A percentile compares a stretch with the other conserved stretches of the same genome.
Evolutionary conservation across 148 eudicot species (phyloP).

Genomic region (Bassia scoparia): DNA sequence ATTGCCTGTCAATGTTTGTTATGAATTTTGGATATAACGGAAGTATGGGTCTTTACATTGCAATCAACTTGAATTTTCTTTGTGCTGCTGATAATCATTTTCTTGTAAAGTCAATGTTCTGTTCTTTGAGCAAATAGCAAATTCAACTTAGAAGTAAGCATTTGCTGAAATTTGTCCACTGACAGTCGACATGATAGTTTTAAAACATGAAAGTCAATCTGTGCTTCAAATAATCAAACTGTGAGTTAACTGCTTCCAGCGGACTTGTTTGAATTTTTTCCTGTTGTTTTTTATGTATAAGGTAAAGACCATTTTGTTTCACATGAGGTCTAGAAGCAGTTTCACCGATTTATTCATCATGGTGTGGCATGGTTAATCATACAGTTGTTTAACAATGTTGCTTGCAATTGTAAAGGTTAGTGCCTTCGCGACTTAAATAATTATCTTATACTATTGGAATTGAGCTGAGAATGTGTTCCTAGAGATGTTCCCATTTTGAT

Average conservation of each 20-base stretch:
- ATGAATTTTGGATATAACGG: too few relatives aligned
- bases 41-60: too few relatives aligned
- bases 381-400: constrained; percentile 98
- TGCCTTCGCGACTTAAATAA: not conserved
- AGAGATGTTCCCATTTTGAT: not conserved
- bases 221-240: constrained; percentile 82
- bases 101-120: not conserved
- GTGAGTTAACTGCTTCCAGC: constrained; percentile 8
- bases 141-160: too few relatives aligned
- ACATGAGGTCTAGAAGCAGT: constrained; percentile 94
- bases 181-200: not conserved
- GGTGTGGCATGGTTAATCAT: constrained; percentile 95
- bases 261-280: not conserved
- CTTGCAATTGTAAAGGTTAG: constrained; percentile 91
- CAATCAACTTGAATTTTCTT: not conserved
- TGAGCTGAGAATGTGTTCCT: not conserved
- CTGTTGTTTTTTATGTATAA: constrained; percentile 35
- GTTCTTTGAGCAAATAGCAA: too few relatives aligned
- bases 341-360: constrained; percentile 97
- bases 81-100: not conserved
- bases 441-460: not conserved
- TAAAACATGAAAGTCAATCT: constrained; percentile 39
- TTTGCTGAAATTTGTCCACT: not conserved
- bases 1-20: not conserved
- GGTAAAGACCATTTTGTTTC: constrained; percentile 86